Base-by-base conservation (phyloP, 2,329 filamentous ascomycete genomes). In the Colletotrichum salicis region DNA sequence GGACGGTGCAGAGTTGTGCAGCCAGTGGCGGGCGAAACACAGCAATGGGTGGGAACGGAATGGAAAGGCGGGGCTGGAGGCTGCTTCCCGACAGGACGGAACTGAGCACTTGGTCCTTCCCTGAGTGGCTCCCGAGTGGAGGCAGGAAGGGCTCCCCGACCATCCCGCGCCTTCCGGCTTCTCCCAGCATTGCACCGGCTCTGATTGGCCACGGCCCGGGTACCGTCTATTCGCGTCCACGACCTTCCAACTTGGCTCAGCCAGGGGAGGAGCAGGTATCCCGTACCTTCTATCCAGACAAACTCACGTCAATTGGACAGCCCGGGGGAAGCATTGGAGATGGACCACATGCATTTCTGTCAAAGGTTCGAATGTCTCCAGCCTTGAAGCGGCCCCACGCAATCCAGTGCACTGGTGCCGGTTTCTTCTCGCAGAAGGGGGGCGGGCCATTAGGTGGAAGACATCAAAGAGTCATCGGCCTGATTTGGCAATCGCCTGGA, bases 381-480 rank as follows among this genome's bases (percentile, higher is more conserved):
- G 54, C 54, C 58, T 68, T 59, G 59, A 62, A 33, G 15, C 54
- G 59, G 52, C 67, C 60, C 70, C 60, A 64, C 56, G 60, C 48
- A 65, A 67, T 60, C 71, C 68, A 71, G 57, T 51, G 27, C 56
- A 52, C 10, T 66, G 70, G 70, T 66, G 70, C 70, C 70, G 67
- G 61, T 71, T 72, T 72, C 61, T 72, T 71, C 70, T 72, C 70
- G 70, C 70, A 58, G 41, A 33, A 27, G 12, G 55, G 65, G 64
- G 51, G 31, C 24, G 64, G 51, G 31, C 24, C 27, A 51, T 27
- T 66, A 19, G 24, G 31, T 11, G 37, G 37, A 8, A 71, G 56
- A 24, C 64, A 65, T 68, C 58, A 22, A 58, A 24, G 70, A 72
- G 70, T 72, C 70, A 72, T 72, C 70, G 41, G n/a, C 65, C 59